A percentile compares a stretch with the other conserved stretches of the same genome.
Evolutionary conservation across 2,329 filamentous ascomycete species (phyloP).

Genomic region (Gliomastix tumulicola): DNA sequence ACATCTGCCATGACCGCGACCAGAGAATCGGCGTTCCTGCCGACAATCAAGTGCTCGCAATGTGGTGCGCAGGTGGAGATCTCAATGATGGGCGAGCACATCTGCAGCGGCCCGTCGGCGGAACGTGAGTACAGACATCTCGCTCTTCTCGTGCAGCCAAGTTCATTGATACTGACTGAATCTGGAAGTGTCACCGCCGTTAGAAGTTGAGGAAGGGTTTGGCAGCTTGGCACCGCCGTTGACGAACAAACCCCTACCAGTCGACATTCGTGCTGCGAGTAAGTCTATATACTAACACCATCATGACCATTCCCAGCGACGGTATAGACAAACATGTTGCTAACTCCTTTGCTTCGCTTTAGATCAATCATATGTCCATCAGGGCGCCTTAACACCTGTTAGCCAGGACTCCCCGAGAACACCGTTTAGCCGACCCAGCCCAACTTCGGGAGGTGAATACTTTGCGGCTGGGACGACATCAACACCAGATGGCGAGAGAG

Average conservation of each 20-base stretch:
- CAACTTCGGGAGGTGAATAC: too few species aligned
- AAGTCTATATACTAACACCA: slow-evolving; percentile 1
- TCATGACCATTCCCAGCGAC: too few species aligned
- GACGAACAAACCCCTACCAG: slow-evolving; percentile 33
- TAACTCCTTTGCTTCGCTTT: too few species aligned
- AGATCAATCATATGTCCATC: slow-evolving; percentile 49
- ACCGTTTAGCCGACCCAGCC: too few species aligned
- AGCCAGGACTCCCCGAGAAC: slow-evolving; percentile 61
- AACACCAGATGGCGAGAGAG: too few species aligned
- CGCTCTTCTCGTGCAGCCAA: too few species aligned
- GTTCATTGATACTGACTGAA: too few species aligned
- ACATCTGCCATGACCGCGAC: too few species aligned
- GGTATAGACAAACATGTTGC: too few species aligned
- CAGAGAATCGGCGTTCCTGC: slow-evolving; percentile 64
- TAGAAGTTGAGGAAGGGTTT: slow-evolving; percentile 1
- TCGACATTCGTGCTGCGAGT: slow-evolving; percentile 49
- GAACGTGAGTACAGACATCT: too few species aligned
- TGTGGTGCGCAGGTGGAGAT: slow-evolving; percentile 76
- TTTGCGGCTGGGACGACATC: too few species aligned
- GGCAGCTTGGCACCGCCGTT: slow-evolving; percentile 12
- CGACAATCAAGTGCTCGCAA: slow-evolving; percentile 81
- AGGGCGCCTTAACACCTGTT: slow-evolving; percentile 55
- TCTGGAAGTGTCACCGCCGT: slow-evolving; percentile 4
- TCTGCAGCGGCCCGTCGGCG: slow-evolving; percentile 59
- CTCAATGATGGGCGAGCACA: slow-evolving; percentile 77